phyloP scores from a whole-genome alignment of 176 grass and related monocot genomes.

The Rhynchospora pubera region DNA sequence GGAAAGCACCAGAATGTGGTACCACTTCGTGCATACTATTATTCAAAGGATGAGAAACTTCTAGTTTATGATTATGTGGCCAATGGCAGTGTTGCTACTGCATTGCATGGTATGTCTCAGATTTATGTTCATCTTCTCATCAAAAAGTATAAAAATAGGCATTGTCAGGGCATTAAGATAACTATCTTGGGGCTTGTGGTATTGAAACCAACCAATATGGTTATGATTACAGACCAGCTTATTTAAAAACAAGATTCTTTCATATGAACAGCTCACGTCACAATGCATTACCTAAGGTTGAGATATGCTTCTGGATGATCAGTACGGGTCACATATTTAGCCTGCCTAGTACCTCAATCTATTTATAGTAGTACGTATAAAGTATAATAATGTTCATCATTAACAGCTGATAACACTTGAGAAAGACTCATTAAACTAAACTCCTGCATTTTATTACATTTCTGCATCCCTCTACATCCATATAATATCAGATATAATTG shows the following conservation, averaged over 20 bases:
- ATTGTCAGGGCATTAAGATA: not conserved
- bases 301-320: not conserved
- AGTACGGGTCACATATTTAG: not conserved
- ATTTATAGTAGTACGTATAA: not conserved
- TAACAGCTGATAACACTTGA: constrained; percentile 1
- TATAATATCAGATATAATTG: constrained; percentile 9
- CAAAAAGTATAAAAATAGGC: not conserved
- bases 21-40: constrained; percentile 90
- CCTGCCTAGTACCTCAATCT: not conserved
- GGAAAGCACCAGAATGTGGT: constrained; percentile 67
- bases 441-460: not conserved
- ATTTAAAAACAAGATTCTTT: not conserved
- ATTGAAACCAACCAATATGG: not conserved
- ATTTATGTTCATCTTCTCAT: not conserved
- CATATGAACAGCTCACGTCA: not conserved
- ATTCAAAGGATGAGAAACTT: constrained; percentile 97
- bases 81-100: constrained; percentile 57
- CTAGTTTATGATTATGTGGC: constrained; percentile 86
- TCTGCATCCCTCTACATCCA: not conserved
- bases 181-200: constrained; percentile 3
- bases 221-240: not conserved
- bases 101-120: constrained; percentile 74
- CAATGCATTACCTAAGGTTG: not conserved
- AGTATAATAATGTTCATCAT: not conserved
- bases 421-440: not conserved